Percentiles rank a stretch among this genome's conserved stretches.
phyloP scores from a whole-genome alignment of 768 basidiomycete genomes.

The Suillus placidus region DNA sequence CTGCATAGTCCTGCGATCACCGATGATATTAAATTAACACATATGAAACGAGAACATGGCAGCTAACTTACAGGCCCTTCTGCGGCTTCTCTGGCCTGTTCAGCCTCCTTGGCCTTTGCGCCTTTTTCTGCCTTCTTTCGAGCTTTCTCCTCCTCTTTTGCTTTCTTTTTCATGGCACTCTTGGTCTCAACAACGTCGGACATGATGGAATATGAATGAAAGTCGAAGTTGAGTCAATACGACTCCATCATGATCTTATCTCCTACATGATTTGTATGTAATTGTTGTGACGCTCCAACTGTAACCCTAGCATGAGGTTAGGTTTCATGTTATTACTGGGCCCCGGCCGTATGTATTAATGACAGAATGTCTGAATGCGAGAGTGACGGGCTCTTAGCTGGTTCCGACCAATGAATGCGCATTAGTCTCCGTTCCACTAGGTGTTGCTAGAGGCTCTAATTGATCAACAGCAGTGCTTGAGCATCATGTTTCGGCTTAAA shows the following conservation, averaged over 20 bases:
- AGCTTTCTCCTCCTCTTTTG: slow-evolving; percentile 89
- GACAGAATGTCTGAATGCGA: background rate
- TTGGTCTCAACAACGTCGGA: slow-evolving; percentile 49
- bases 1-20: slow-evolving; percentile 66
- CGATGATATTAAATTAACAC: background rate
- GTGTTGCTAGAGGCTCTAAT: background rate
- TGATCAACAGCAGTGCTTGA: slow-evolving; percentile 8
- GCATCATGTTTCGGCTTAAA: slow-evolving; percentile 5
- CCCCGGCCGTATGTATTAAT: slow-evolving; percentile 9
- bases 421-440: background rate
- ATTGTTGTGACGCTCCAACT: slow-evolving; percentile 5
- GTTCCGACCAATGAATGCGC: background rate
- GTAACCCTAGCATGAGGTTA: slow-evolving; percentile 24
- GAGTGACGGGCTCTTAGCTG: background rate
- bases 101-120: slow-evolving; percentile 76
- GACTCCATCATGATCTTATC: slow-evolving; percentile 26
- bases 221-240: slow-evolving; percentile 10
- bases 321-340: slow-evolving; percentile 15
- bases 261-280: background rate
- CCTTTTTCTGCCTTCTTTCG: slow-evolving; percentile 87
- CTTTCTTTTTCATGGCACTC: slow-evolving; percentile 87
- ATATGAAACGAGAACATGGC: slow-evolving; percentile 12
- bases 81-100: slow-evolving; percentile 66
- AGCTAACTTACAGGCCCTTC: slow-evolving; percentile 54
- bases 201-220: slow-evolving; percentile 20